Conservation (phyloP, 2,329 filamentous ascomycete species). For the Penicillium sp. region DNA sequence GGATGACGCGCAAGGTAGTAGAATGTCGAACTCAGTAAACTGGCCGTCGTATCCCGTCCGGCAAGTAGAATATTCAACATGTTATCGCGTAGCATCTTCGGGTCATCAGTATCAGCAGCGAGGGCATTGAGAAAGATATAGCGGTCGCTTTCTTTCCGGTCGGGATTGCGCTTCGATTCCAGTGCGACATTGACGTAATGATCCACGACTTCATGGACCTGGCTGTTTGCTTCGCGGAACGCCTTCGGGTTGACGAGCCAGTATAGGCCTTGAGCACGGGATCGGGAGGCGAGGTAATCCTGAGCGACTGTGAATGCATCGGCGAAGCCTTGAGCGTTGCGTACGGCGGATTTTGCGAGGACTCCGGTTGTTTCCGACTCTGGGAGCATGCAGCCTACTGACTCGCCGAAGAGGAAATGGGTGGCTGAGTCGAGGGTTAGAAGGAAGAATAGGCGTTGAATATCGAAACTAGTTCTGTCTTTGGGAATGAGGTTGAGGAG, state of each 20-base stretch:
- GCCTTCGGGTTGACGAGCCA: slow-evolving; percentile 42
- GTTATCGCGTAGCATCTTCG: slow-evolving; percentile 48
- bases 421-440: slow-evolving; percentile 82
- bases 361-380: slow-evolving; percentile 48
- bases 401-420: slow-evolving; percentile 79
- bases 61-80: slow-evolving; percentile 54
- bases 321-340: slow-evolving; percentile 35
- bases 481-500: slow-evolving; percentile 64
- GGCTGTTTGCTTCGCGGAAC: slow-evolving; percentile 41
- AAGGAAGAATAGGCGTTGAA: slow-evolving; percentile 76
- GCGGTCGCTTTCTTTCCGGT: slow-evolving; percentile 34
- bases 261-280: slow-evolving; percentile 34
- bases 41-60: slow-evolving; percentile 55
- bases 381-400: slow-evolving; percentile 58
- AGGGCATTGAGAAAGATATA: slow-evolving; percentile 54
- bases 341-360: slow-evolving; percentile 43
- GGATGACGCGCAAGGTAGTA: slow-evolving; percentile 48
- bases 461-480: slow-evolving; percentile 58
- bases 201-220: slow-evolving; percentile 51
- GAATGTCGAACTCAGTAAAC: slow-evolving; percentile 47
- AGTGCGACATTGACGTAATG: slow-evolving; percentile 50
- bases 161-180: slow-evolving; percentile 33
- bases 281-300: slow-evolving; percentile 31
- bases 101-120: slow-evolving; percentile 47
- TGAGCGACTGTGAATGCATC: slow-evolving; percentile 38